Evolutionary conservation across 176 grass and related monocot species (phyloP).

Genomic region (Stipa capillata): DNA sequence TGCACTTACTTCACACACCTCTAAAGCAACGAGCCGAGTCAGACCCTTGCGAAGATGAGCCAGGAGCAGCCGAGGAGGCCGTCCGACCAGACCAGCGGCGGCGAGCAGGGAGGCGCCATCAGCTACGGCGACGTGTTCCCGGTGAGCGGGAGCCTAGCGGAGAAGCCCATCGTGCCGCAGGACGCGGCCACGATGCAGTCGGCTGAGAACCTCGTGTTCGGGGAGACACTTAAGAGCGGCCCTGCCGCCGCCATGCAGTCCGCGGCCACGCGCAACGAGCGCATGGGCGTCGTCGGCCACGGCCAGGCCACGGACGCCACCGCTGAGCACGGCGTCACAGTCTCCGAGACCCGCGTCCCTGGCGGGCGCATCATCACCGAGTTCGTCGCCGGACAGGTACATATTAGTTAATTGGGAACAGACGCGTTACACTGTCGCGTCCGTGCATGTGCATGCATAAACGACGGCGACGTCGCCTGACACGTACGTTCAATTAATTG

Average conservation of each 20-base stretch:
- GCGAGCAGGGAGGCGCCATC: neutral
- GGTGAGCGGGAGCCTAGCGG: constrained; percentile 35
- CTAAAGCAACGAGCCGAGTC: neutral
- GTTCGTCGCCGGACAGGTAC: constrained; percentile 70
- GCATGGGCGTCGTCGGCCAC: constrained; percentile 40
- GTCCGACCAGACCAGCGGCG: neutral
- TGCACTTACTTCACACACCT: neutral
- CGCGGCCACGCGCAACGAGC: constrained; percentile 48
- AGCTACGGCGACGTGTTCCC: constrained; percentile 62
- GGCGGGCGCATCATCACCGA: constrained; percentile 52
- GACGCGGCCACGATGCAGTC: constrained; percentile 80
- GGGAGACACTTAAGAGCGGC: constrained; percentile 37
- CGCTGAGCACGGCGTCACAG: constrained; percentile 33
- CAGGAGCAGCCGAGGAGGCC: constrained; percentile 55
- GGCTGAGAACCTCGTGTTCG: constrained; percentile 38
- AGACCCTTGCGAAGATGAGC: constrained; percentile 28
- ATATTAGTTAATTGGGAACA: neutral
- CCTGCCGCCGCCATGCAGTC: constrained; percentile 62
- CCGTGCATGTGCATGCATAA: too few relatives aligned
- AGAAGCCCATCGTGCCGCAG: constrained; percentile 38
- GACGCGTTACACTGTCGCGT: too few relatives aligned
- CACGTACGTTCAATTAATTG: neutral
- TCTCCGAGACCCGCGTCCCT: constrained; percentile 42
- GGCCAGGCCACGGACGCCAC: constrained; percentile 38
- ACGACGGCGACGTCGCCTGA: too few relatives aligned